Base-by-base conservation (phyloP, 2,329 filamentous ascomycete species). In the Stenocarpella maydis region DNA sequence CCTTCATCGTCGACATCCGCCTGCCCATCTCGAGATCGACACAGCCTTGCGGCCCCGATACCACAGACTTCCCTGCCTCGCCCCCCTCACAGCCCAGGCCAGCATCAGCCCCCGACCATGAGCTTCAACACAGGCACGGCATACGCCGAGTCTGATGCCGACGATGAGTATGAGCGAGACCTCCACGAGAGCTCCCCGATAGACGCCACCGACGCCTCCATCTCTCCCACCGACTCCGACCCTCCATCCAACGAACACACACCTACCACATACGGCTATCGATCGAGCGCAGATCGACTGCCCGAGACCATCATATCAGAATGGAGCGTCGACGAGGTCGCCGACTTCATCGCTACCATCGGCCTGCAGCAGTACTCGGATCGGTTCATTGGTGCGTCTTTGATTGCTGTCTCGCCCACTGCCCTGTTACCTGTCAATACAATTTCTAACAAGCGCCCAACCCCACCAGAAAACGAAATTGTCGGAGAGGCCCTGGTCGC, bases 401-500 rank as follows among this genome's bases (percentile, higher is more conserved):
- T 14, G 15, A 15, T 24, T 31, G 12, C 49, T 15, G 49, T 73
- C 39, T 31, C n/a, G 24, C 26, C n/a, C 58, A 39, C 17, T 52
- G 41, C 49, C 34, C 45, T 39, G 21, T 53, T n/a, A 26, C 19
- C 15, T 34, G 26, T 31, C 34, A 19, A 10, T 49, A 37, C n/a
- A 19, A 55, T 60, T 72, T 50, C 73, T 77, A 72, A 74, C 76
- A 74, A 71, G 64, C 69, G 49, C 53, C 52, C n/a, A 31, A 31
- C 28, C 28, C 19, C 58, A 49, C 41, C 79, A 96, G 96, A 98
- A 77, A 97, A 99, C 78, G 94, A 94, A 73, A 97, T 99, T 75
- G 91, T 95, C 45, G 96, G 96, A 73, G 94, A 98, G 79, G 95
- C 93, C 65, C 84, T 99, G 72, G 89, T 97, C 69, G 93, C 93